phyloP scores from a whole-genome alignment of 2,329 filamentous ascomycete genomes.

The Endoconidiophora laricicola region DNA sequence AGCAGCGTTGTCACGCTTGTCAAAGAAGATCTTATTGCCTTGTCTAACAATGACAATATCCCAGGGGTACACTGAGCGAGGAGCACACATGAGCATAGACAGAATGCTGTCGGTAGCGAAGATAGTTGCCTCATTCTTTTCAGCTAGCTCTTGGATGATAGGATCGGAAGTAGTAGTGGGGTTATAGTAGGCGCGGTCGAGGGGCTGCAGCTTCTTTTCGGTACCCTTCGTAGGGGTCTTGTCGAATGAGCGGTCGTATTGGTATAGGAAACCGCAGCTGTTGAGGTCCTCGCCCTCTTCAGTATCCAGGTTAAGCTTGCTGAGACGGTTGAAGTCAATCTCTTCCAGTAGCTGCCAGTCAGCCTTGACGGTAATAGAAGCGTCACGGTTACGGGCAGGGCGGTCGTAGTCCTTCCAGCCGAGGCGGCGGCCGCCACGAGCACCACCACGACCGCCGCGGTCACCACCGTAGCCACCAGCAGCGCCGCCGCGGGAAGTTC shows the following conservation, averaged over 20 bases:
- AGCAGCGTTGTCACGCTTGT: slow-evolving; percentile 91
- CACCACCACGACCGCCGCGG: slow-evolving; percentile 53
- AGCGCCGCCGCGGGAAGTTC: slow-evolving; percentile 52
- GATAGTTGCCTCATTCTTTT: slow-evolving; percentile 89
- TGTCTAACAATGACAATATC: slow-evolving; percentile 88
- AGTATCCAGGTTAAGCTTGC: slow-evolving; percentile 89
- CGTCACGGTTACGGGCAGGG: slow-evolving; percentile 87
- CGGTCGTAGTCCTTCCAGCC: slow-evolving; percentile 99
- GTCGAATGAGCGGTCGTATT: slow-evolving; percentile 92
- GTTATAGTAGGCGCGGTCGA: slow-evolving; percentile 94
- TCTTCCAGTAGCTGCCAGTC: slow-evolving; percentile 95
- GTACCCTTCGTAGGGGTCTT: slow-evolving; percentile 80
- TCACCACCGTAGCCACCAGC: slow-evolving; percentile 42
- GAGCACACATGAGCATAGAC: slow-evolving; percentile 98
- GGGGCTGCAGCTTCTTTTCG: slow-evolving; percentile 70
- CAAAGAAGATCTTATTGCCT: slow-evolving; percentile 93
- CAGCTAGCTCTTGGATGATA: slow-evolving; percentile 88
- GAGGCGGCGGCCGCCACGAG: slow-evolving; percentile 68
- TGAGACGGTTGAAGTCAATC: slow-evolving; percentile 91
- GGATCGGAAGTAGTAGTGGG: slow-evolving; percentile 93
- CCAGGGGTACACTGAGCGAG: slow-evolving; percentile 95
- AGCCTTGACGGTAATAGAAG: slow-evolving; percentile 87
- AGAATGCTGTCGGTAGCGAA: slow-evolving; percentile 95
- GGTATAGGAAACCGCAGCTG: slow-evolving; percentile 92
- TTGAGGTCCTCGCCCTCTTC: slow-evolving; percentile 92